phyloP scores from a whole-genome alignment of 768 basidiomycete genomes.

The Ephemerocybe angulata region DNA sequence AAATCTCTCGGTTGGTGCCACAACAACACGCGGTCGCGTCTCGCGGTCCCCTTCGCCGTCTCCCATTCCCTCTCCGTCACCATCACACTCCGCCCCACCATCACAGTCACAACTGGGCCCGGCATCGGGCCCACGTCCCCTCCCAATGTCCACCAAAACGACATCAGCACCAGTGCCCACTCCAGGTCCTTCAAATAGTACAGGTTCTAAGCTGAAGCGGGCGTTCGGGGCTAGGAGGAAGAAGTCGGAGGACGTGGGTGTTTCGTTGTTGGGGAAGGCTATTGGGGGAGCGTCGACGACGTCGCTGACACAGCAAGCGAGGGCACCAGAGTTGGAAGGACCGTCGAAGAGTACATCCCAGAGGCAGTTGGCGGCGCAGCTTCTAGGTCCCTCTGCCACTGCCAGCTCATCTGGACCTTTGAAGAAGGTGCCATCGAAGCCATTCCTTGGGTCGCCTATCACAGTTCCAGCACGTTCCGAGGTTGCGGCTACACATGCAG shows the following conservation, averaged over 20 bases:
- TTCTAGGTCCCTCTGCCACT: constrained; percentile 1
- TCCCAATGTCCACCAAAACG: constrained; percentile 1
- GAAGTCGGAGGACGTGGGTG: constrained; percentile 48
- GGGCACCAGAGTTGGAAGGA: constrained; percentile 14
- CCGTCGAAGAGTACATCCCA: constrained; percentile 13
- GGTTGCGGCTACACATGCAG: background rate
- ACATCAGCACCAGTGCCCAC: background rate
- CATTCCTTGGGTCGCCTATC: background rate
- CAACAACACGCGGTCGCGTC: constrained; percentile 4
- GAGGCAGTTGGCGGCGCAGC: constrained; percentile 5
- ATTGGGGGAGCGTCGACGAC: background rate
- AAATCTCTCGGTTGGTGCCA: background rate
- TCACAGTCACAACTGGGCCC: constrained; percentile 56
- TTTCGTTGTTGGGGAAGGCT: constrained; percentile 16
- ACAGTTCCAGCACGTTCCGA: background rate
- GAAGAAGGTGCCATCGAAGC: background rate
- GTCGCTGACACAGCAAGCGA: constrained; percentile 10
- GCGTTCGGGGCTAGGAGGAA: constrained; percentile 55
- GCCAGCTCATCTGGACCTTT: constrained; percentile 19
- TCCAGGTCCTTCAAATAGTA: constrained; percentile 13
- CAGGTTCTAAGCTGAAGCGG: constrained; percentile 51
- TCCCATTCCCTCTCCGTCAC: background rate
- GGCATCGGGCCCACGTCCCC: constrained; percentile 39
- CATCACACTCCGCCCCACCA: background rate
- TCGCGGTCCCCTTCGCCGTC: constrained; percentile 1